Evolutionary conservation across 2,329 filamentous ascomycete species (phyloP).

Genomic region (Pestalotiopsis sp.): DNA sequence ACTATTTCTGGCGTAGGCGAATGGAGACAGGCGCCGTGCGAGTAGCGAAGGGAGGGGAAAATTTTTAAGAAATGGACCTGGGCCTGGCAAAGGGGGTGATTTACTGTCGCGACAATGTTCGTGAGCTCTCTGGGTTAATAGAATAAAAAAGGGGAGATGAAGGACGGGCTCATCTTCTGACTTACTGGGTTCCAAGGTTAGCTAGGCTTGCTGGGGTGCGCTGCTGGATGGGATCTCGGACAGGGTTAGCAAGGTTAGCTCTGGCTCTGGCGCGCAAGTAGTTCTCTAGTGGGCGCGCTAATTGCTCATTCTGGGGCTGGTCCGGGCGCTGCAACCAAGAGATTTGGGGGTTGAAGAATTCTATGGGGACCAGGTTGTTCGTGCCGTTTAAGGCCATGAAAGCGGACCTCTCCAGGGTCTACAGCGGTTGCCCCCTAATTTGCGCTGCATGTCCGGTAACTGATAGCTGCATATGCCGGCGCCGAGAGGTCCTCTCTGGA

Average conservation of each 20-base stretch:
- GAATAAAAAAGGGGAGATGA: constrained; percentile 13
- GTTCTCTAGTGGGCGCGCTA: constrained; percentile 1
- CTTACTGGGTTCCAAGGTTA: constrained; percentile 10
- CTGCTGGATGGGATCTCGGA: constrained; percentile 1
- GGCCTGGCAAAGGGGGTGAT: constrained; percentile 11
- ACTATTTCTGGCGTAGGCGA: neutral
- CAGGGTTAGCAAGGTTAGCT: neutral
- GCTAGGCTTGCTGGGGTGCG: constrained; percentile 4
- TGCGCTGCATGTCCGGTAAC: neutral
- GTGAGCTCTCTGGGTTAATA: constrained; percentile 12
- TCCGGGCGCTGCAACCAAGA: constrained; percentile 4
- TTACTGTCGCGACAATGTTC: constrained; percentile 11
- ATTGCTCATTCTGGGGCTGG: constrained; percentile 10
- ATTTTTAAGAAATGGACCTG: constrained; percentile 7
- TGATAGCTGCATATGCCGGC: neutral
- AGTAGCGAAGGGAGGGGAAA: neutral
- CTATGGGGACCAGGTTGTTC: neutral
- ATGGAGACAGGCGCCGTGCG: neutral
- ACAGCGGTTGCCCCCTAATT: constrained; percentile 7
- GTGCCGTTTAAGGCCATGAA: neutral
- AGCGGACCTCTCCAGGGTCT: neutral
- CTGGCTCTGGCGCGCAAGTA: constrained; percentile 7
- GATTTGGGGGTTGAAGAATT: constrained; percentile 8
- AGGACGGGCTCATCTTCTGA: constrained; percentile 13
- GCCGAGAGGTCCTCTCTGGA: neutral